phyloP scores from a whole-genome alignment of 2,329 filamentous ascomycete genomes.

The Colletotrichum musae region DNA sequence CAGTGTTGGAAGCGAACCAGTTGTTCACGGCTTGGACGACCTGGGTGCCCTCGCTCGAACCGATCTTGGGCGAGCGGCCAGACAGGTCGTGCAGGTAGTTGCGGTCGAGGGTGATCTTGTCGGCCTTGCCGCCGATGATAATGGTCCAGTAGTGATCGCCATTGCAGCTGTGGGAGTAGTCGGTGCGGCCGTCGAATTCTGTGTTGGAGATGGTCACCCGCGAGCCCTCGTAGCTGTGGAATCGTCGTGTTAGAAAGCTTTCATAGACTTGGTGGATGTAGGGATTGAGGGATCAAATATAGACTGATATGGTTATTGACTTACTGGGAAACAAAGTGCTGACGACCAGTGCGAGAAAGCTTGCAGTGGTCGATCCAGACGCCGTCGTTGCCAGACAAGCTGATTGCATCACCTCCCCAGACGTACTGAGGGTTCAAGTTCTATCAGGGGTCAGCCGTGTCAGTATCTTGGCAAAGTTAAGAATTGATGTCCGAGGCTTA shows the following conservation, averaged over 20 bases:
- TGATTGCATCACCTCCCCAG: conserved; percentile 55
- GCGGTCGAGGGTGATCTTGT: conserved; percentile 54
- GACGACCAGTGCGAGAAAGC: conserved; percentile 59
- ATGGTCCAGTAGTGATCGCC: conserved; percentile 52
- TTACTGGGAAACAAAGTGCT: conserved; percentile 52
- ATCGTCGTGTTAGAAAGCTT: background rate
- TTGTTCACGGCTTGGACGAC: conserved; percentile 47
- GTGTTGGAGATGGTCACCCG: conserved; percentile 55
- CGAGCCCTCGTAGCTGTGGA: conserved; percentile 47
- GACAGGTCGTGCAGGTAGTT: conserved; percentile 49
- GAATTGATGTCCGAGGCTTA: background rate
- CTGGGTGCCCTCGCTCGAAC: conserved; percentile 39
- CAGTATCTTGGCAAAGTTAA: conserved; percentile 56
- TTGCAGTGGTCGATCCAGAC: conserved; percentile 57
- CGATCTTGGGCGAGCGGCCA: conserved; percentile 51
- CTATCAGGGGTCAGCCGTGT: conserved; percentile 41
- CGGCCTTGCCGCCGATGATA: conserved; percentile 49
- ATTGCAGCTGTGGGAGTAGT: conserved; percentile 50
- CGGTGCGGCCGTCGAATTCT: conserved; percentile 55
- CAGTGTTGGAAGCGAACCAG: conserved; percentile 48
- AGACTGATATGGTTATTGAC: background rate
- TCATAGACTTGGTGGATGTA: conserved; percentile 44
- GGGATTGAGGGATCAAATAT: conserved; percentile 40
- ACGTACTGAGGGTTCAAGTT: conserved; percentile 51
- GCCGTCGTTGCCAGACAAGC: conserved; percentile 49